Base-by-base conservation (phyloP, 768 basidiomycete genomes). In the Lenzites betulinus region DNA sequence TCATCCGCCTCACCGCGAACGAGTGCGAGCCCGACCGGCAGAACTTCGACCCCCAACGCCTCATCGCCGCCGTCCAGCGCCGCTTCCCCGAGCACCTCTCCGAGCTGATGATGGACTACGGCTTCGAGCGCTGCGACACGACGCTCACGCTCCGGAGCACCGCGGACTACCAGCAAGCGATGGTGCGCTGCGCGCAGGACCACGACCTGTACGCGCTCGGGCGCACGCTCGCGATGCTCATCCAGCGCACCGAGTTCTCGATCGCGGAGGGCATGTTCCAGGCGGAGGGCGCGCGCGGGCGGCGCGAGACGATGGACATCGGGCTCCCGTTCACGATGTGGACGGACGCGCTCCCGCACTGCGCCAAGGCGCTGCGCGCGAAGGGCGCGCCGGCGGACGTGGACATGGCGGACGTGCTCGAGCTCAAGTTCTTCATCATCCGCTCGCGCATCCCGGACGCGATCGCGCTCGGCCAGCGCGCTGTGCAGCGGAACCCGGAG, bases 251-350 rank as follows among this genome's bases (percentile, higher is more conserved):
- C 8, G 87, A 89, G 64, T 87, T 84, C 67, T 81, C 84, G 4
- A 77, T 88, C 55, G 69, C 75, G 6, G 80, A 88, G n/a, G 87
- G 87, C 1, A 72, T 68, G 23, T 88, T 83, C 70, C 76, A 83
- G 64, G 64, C 72, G 1, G 69, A 79, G 51, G 74, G 75, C 5
- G 65, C 56, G 4, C 81, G 81, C 0, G 82, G 84, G 1, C 68
- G 62, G 39, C 44, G 69, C n/a, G 79, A 82, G 59, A 67, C 69
- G 2, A 68, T 76, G 25, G 78, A 80, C 54, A 41, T 80, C 15
- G 86, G 85, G 1, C 73, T 89, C 15, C 86, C 86, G 1, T 89
- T 89, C 73, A 79, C 60, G 26, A 77, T 76, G 72, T 90, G 82
- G 81, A 65, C 74, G 7, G 86, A 89, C 62, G 74, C 86, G 0